Conservation (phyloP, 192 early-diverging fungal species). For the Paraglomus brasilianum region DNA sequence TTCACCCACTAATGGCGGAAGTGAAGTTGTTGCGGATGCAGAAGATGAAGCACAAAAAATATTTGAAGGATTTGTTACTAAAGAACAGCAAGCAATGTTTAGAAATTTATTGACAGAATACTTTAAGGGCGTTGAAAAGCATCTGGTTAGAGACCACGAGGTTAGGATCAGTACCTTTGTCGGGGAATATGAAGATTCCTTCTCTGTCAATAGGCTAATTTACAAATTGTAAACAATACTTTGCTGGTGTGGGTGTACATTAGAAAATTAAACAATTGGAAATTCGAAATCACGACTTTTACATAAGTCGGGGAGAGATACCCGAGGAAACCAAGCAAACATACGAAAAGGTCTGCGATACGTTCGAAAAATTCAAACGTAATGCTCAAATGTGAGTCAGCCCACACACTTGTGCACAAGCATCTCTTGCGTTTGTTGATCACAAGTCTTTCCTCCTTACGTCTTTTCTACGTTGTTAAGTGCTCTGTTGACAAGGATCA, state of each 20-base stretch:
- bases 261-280: slow-evolving; percentile 71
- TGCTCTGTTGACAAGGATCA: not conserved
- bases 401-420: no score
- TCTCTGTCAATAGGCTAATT: no score
- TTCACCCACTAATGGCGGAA: not conserved
- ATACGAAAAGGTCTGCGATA: slow-evolving; percentile 65
- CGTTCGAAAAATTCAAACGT: slow-evolving; percentile 65
- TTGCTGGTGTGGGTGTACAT: no score
- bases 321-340: slow-evolving; percentile 76
- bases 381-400: slow-evolving; percentile 47
- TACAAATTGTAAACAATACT: no score
- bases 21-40: not conserved
- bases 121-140: slow-evolving; percentile 53
- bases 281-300: slow-evolving; percentile 71
- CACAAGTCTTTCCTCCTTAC: no score
- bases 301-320: slow-evolving; percentile 78
- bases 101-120: slow-evolving; percentile 60
- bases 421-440: no score
- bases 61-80: slow-evolving; percentile 38
- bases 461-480: no score
- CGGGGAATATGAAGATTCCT: no score
- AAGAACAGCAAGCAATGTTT: slow-evolving; percentile 39
- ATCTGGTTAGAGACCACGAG: slow-evolving; percentile 69
- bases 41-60: slow-evolving; percentile 10
- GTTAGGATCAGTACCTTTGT: slow-evolving; percentile 37